Percentiles rank a stretch among this genome's conserved stretches.
These are phyloP conservation scores for Huntiella moniliformis DNA, from an alignment of 2,329 filamentous ascomycete genomes.

Conservation along the genomic window DNA sequence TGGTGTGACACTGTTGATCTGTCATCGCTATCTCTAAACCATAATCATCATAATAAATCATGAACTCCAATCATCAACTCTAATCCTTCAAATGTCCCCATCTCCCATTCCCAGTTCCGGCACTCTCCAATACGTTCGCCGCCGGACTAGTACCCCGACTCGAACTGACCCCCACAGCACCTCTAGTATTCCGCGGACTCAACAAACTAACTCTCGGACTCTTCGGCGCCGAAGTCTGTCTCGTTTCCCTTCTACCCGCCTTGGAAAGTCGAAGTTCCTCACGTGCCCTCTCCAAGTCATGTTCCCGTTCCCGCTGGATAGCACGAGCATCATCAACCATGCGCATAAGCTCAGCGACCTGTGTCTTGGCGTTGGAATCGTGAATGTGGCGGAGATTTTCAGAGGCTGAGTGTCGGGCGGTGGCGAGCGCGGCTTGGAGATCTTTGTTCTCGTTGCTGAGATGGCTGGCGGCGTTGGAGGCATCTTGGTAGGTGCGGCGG, in stretches of 20 bases:
- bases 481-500: slow-evolving; percentile 39
- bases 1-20: no score
- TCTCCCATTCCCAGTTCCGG: slow-evolving; percentile 21
- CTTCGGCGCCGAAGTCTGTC: slow-evolving; percentile 36
- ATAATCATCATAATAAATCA: no score
- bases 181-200: slow-evolving; percentile 26
- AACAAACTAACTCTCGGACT: slow-evolving; percentile 36
- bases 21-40: neutral
- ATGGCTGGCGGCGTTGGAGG: slow-evolving; percentile 28
- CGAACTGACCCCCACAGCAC: slow-evolving; percentile 18
- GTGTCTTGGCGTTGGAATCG: slow-evolving; percentile 23
- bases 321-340: slow-evolving; percentile 24
- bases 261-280: slow-evolving; percentile 31
- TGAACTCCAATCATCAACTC: neutral
- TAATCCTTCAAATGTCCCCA: slow-evolving; percentile 28
- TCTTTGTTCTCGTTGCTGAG: slow-evolving; percentile 28
- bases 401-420: slow-evolving; percentile 24
- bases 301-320: slow-evolving; percentile 30
- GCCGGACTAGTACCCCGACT: slow-evolving; percentile 34
- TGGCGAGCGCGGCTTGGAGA: slow-evolving; percentile 24
- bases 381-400: slow-evolving; percentile 30
- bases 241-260: slow-evolving; percentile 34
- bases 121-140: slow-evolving; percentile 17
- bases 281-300: slow-evolving; percentile 27
- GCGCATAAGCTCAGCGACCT: slow-evolving; percentile 19